Evolutionary conservation across 2,329 filamentous ascomycete genomes (phyloP), one percentile per base, ranked within the genome.

Genomic region (Penicillium brasilianum): DNA sequence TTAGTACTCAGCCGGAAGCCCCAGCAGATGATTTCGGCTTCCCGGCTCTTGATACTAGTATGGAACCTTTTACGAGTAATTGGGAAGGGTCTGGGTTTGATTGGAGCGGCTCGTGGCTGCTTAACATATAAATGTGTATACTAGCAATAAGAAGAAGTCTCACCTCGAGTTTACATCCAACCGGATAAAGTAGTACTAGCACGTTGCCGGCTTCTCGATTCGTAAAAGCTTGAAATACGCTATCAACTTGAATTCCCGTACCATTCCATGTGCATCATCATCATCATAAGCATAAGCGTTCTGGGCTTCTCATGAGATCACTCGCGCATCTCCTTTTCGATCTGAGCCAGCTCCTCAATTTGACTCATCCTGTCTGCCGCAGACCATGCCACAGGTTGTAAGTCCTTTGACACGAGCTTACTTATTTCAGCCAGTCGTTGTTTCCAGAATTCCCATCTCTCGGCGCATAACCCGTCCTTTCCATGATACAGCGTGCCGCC

Each of bases 41-140:
- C 20, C 57, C 64, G 2, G 53, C 62, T n/a, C 58, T 68, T 34
- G 62, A 69, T 55, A 59, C 58, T 13, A 59, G 57, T 37, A 25
- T 69, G 50, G 68, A 69, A 11, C 51, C 59, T 5, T 69, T 69
- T 28, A 61, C 58, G 8, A 69, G 62, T 36, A 66, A 58, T 34
- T 71, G 69, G 69, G 69, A 71, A 58, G 69, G 69, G 1, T 64
- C 68, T 13, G 69, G 68, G 4, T 70, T 71, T 59, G 69, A 71
- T 49, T 71, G 69, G 69, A 70, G 66, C 60, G 68, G 69, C 10
- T 69, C 69, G 6, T 71, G 68, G 69, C 36, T 70, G 14, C 63
- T 71, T 8, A 69, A 67, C 62, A 22, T 69, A 32, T 71, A 43
- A 61, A 25, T 28, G 14, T 46, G 18, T 25, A 37, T n/a, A n/a